A percentile compares a stretch with the other conserved stretches of the same genome.
Conservation (phyloP, 495 filamentous ascomycete species). For the Hyaloscypha bicolor region DNA sequence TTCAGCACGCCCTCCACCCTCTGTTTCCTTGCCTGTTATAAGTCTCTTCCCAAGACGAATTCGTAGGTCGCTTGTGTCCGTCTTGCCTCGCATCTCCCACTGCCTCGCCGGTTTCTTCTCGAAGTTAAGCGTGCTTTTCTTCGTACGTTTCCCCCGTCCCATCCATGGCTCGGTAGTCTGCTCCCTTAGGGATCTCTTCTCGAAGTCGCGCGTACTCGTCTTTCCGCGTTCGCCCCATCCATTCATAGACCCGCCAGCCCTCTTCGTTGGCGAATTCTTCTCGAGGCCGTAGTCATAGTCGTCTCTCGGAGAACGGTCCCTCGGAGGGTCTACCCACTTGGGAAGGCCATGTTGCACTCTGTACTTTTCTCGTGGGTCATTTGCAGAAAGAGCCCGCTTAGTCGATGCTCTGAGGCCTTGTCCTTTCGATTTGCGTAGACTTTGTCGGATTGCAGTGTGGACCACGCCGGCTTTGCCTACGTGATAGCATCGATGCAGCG, state of each 20-base stretch:
- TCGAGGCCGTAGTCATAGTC: background rate
- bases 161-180: background rate
- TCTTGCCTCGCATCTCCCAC: background rate
- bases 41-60: background rate
- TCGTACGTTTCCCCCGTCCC: too few species aligned
- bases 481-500: constrained; percentile 23
- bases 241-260: background rate
- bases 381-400: constrained; percentile 3
- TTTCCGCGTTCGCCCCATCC: background rate
- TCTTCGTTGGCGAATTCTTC: background rate
- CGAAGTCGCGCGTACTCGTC: background rate
- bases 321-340: background rate
- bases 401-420: constrained; percentile 24
- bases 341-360: constrained; percentile 14
- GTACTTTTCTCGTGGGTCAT: constrained; percentile 24
- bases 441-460: constrained; percentile 28
- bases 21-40: background rate
- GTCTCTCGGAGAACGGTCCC: background rate
- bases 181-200: background rate
- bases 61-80: background rate
- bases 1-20: background rate
- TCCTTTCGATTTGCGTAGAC: constrained; percentile 31
- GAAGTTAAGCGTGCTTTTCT: too few species aligned
- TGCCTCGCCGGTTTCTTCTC: too few species aligned
- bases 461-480: constrained; percentile 26